These are phyloP conservation scores for Xylariaceae sp. DNA, from an alignment of 2,329 filamentous ascomycete species.

Conservation along the genomic window DNA sequence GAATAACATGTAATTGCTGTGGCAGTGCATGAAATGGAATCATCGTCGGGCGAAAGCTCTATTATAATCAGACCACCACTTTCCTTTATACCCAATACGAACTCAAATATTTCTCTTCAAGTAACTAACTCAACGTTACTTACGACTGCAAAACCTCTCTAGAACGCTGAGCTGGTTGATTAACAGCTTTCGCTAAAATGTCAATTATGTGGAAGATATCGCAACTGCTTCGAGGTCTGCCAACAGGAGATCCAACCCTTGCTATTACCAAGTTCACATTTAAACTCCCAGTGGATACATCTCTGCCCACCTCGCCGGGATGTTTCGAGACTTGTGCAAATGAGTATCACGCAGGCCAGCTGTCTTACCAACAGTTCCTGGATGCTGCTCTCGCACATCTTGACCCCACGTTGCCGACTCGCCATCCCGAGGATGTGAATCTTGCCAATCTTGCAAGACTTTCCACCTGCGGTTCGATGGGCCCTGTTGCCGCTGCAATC, in stretches of 20 bases:
- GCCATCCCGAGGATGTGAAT: constrained; percentile 14
- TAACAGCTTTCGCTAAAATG: constrained; percentile 1
- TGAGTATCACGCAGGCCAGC: not conserved
- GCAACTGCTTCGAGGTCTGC: constrained; percentile 2
- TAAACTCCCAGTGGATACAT: constrained; percentile 8
- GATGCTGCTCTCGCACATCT: constrained; percentile 18
- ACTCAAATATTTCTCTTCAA: constrained; percentile 6
- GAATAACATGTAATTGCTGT: constrained; percentile 8
- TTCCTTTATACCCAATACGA: constrained; percentile 4
- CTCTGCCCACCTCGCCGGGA: constrained; percentile 10
- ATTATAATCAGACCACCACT: not conserved
- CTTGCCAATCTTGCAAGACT: constrained; percentile 18
- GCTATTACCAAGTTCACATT: constrained; percentile 17
- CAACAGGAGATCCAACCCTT: not conserved
- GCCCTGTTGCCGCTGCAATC: constrained; percentile 21
- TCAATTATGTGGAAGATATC: not conserved
- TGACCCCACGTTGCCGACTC: not conserved
- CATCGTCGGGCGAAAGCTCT: not conserved
- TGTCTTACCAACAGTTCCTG: constrained; percentile 15
- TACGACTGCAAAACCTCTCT: not conserved
- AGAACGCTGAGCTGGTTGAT: not conserved
- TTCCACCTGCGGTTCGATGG: constrained; percentile 18
- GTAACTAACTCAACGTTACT: not conserved
- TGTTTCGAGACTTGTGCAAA: constrained; percentile 19
- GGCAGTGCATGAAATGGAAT: constrained; percentile 6